Conservation (phyloP, 306 rosid species). For the Arachis hypogaea region DNA sequence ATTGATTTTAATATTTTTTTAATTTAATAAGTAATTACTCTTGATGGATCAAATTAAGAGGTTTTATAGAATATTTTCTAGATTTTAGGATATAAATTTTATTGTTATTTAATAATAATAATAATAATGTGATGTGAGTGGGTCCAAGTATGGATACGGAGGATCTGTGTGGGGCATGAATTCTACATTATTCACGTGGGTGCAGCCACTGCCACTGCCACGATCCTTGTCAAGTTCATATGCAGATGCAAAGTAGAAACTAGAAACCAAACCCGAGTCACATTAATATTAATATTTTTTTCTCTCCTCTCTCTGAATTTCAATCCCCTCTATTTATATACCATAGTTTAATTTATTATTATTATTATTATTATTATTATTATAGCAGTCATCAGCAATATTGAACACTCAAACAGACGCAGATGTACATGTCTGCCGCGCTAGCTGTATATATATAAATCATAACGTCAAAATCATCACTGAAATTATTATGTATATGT, state of each 20-base stretch:
- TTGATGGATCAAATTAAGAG: no score
- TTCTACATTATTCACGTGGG: slow-evolving; percentile 63
- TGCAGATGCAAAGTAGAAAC: slow-evolving; percentile 11
- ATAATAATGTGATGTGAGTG: slow-evolving; percentile 3
- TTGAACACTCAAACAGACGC: background rate
- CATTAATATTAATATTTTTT: background rate
- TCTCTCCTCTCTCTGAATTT: background rate
- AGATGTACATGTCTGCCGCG: slow-evolving; percentile 34
- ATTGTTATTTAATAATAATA: no score
- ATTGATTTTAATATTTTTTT: no score
- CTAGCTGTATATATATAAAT: slow-evolving; percentile 35
- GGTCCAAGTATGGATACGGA: slow-evolving; percentile 75
- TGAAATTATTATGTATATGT: slow-evolving; percentile 16
- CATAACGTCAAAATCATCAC: slow-evolving; percentile 42
- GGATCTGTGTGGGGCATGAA: slow-evolving; percentile 76
- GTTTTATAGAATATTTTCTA: no score
- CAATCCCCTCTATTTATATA: background rate
- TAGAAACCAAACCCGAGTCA: background rate
- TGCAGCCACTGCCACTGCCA: slow-evolving; percentile 40
- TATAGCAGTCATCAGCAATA: background rate
- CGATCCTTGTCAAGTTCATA: slow-evolving; percentile 28
- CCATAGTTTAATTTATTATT: slow-evolving; percentile 8
- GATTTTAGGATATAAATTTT: no score
- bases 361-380: background rate
- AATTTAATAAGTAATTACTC: no score